Evolutionary conservation across 2,329 filamentous ascomycete species (phyloP).

Genomic region (Ceratocystis cubensis): DNA sequence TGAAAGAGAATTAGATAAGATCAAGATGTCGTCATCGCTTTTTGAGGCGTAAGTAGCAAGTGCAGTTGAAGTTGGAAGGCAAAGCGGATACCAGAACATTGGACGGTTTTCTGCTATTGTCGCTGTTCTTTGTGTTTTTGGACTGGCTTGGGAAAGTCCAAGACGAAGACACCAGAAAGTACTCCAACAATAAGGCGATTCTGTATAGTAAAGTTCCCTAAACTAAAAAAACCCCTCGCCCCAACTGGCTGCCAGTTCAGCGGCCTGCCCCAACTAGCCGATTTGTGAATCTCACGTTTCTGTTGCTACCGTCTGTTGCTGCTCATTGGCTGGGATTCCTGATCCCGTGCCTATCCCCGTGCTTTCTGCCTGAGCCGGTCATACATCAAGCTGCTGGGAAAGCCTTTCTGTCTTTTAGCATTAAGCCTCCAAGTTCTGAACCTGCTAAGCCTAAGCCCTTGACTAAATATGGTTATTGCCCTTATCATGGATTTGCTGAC

Average conservation of each 20-base stretch:
- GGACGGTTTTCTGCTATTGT: not conserved
- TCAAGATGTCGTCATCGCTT: not conserved
- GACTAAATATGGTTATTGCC: not conserved
- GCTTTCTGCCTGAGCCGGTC: not conserved
- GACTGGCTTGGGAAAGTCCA: not conserved
- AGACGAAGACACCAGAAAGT: too few species aligned
- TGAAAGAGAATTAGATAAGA: too few species aligned
- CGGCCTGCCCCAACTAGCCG: too few species aligned
- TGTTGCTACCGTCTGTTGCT: not conserved
- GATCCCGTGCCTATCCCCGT: constrained; percentile 4
- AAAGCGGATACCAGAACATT: not conserved
- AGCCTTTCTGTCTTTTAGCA: too few species aligned
- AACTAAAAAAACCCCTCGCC: too few species aligned
- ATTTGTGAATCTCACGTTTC: too few species aligned
- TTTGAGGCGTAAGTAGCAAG: not conserved
- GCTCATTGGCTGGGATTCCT: constrained; percentile 1
- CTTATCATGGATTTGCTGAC: constrained; percentile 11
- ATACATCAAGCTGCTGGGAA: not conserved
- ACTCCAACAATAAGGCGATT: too few species aligned
- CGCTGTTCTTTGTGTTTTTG: not conserved
- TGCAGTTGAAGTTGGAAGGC: not conserved
- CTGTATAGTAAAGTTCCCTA: too few species aligned
- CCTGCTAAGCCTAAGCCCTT: too few species aligned
- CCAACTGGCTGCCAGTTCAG: too few species aligned
- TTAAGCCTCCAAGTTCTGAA: too few species aligned